Evolutionary conservation across 192 early-diverging fungal genomes (phyloP).

Genomic region (Coemansia sp.): DNA sequence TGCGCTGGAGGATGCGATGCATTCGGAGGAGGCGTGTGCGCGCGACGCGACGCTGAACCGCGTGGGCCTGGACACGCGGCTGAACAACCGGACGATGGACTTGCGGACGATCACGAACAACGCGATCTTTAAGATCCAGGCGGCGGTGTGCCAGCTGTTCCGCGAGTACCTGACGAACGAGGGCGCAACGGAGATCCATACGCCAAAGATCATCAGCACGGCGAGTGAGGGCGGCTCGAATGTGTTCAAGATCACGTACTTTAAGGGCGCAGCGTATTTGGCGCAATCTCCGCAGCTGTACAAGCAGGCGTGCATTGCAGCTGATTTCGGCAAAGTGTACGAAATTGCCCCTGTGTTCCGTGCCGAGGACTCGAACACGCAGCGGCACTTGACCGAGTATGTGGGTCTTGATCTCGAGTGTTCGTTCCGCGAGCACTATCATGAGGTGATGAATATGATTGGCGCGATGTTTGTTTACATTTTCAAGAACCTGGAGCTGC

Average conservation of each 20-base stretch:
- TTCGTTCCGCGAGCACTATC: slow-evolving; percentile 99
- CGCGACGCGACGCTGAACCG: slow-evolving; percentile 66
- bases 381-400: slow-evolving; percentile 99
- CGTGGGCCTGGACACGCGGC: slow-evolving; percentile 86
- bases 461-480: slow-evolving; percentile 91
- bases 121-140: slow-evolving; percentile 96
- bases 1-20: slow-evolving; percentile 85
- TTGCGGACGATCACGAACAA: slow-evolving; percentile 95
- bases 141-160: slow-evolving; percentile 90
- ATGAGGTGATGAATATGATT: slow-evolving; percentile 93
- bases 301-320: slow-evolving; percentile 98
- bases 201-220: slow-evolving; percentile 93
- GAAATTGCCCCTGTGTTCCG: slow-evolving; percentile 98
- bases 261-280: slow-evolving; percentile 89
- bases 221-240: slow-evolving; percentile 97
- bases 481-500: slow-evolving; percentile 82
- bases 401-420: slow-evolving; percentile 98
- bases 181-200: slow-evolving; percentile 94
- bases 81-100: slow-evolving; percentile 94
- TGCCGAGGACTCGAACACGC: slow-evolving; percentile 96
- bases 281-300: slow-evolving; percentile 99
- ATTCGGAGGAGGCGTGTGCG: slow-evolving; percentile 79
- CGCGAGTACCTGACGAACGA: slow-evolving; percentile 84
- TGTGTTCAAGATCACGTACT: slow-evolving; percentile 97
- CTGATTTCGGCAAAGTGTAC: slow-evolving; percentile 97